Conservation (phyloP, 352 stramenopile genomes). For the Phytophthora hybrid region DNA sequence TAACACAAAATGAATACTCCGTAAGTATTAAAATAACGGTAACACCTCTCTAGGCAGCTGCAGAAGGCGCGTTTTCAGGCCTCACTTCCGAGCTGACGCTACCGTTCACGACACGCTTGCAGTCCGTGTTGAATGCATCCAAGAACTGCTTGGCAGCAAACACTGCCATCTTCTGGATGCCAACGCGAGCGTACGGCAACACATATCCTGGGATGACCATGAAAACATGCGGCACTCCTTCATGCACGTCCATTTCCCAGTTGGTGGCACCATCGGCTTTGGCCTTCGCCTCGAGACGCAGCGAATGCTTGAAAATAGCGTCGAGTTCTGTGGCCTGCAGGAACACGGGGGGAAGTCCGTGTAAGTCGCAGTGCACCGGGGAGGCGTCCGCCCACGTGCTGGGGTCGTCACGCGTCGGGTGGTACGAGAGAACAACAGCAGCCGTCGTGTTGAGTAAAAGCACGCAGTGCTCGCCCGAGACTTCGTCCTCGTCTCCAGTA, state of each 20-base stretch:
- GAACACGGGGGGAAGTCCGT: constrained; percentile 44
- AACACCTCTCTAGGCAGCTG: background rate
- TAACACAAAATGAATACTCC: no score
- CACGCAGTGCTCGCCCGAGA: constrained; percentile 35
- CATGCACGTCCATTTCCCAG: no score
- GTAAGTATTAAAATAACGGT: no score
- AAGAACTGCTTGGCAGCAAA: constrained; percentile 42
- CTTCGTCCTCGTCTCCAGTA: constrained; percentile 27
- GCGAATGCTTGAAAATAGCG: no score
- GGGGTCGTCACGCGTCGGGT: constrained; percentile 29
- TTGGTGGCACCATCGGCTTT: no score
- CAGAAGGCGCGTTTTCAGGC: background rate
- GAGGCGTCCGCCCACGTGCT: constrained; percentile 42
- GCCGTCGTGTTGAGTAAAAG: constrained; percentile 28
- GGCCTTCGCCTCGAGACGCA: no score
- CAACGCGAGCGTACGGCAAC: no score
- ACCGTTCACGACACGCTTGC: background rate
- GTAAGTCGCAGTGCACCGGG: constrained; percentile 45
- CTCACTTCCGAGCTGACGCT: background rate
- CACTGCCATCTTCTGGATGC: constrained; percentile 34
- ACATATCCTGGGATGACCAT: no score
- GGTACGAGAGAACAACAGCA: constrained; percentile 26
- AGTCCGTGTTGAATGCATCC: no score
- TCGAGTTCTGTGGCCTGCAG: constrained; percentile 44
- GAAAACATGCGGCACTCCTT: no score